Evolutionary conservation across 2,329 filamentous ascomycete genomes (phyloP), one percentile per base, ranked within the genome.

Genomic region (Hymenoscyphus scutula): DNA sequence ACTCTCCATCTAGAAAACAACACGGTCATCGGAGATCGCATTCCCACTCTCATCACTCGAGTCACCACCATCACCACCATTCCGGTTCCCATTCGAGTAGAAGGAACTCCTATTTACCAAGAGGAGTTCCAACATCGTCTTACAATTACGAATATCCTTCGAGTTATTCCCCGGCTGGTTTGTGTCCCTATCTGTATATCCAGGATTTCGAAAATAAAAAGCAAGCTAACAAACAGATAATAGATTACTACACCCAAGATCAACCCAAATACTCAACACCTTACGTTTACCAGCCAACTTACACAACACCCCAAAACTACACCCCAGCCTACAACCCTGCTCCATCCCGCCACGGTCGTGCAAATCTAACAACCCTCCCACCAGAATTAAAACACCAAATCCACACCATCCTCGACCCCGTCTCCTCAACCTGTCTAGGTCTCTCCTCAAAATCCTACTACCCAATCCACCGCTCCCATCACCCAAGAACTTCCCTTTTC

Each of bases 361-460:
- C 27, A 37, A 60, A 60, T 51, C 32, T 60, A 2, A 60, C 27
- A 15, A 38, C 25, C 25, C 58, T 60, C 27, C 58, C 58, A 8
- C 58, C 58, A 29, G 58, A 60, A 56, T 25, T 60, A 19, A 54
- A 55, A 23, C 58, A 60, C 32, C 23, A 17, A 17, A 41, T 60
- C 51, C 51, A 55, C 23, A 55, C 58, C 23, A 23, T 23, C 6
- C 51, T 60, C 23, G 58, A 60, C 34, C 58, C 58, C 41, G 58
- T 60, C 29, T 60, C 58, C 11, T 55, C 48, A 27, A 56, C 58
- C 5, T 60, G 58, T 55, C 58, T 60, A 15, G 58, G 58, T 17
- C 58, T 60, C 32, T 60, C 58, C 25, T 60, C 58, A 19, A 32
- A 37, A 13, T 53, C 54, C 34, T 60, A 55, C 58, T 60, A 60